Percentiles rank a stretch among this genome's conserved stretches.
phyloP scores from a whole-genome alignment of 176 grass and related monocot species.

The Oryza punctata region DNA sequence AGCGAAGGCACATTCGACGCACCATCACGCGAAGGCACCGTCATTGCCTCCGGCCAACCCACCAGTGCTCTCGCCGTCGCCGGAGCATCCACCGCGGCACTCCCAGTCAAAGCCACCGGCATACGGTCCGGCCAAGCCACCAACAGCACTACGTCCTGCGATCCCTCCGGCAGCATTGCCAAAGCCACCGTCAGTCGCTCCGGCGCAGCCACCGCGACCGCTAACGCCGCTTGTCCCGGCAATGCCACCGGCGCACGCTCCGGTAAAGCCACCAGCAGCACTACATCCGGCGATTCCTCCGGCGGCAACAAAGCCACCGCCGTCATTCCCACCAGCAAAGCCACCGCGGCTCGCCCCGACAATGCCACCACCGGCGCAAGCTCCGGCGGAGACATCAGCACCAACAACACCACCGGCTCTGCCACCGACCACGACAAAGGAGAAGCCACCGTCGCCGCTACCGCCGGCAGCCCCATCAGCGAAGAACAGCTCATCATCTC shows the following conservation, averaged over 20 bases:
- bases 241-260: not conserved
- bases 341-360: not conserved
- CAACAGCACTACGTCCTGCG: not conserved
- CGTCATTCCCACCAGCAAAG: not conserved
- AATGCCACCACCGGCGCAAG: not conserved
- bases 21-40: not conserved
- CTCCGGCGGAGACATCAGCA: not conserved
- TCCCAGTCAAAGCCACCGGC: not conserved
- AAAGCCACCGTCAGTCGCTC: not conserved
- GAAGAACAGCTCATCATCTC: not conserved
- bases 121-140: not conserved
- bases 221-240: not conserved
- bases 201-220: not conserved
- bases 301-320: not conserved
- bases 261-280: not conserved
- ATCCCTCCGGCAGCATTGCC: not conserved
- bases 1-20: not conserved
- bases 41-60: not conserved
- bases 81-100: not conserved
- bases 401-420: not conserved
- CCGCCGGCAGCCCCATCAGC: not conserved
- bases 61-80: not conserved
- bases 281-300: not conserved
- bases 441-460: not conserved
- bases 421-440: conserved; percentile 1